These are phyloP conservation scores for Trichoderma cornu-damae DNA, from an alignment of 2,329 filamentous ascomycete species.

Conservation along the genomic window DNA sequence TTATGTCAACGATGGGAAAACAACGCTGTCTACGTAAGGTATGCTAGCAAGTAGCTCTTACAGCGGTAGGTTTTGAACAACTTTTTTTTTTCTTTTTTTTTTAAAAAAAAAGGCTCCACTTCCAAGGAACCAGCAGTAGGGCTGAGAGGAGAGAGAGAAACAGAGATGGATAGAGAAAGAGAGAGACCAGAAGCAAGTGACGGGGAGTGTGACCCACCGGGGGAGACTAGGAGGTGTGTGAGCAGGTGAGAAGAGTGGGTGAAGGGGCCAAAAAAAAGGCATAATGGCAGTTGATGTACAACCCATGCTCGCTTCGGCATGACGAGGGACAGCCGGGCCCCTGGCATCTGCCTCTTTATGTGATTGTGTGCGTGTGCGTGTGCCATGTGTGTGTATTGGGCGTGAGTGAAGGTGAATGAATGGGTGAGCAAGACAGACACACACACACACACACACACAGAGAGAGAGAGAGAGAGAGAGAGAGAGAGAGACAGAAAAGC, in stretches of 20 bases:
- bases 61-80: not conserved
- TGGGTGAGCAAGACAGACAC: too few species aligned
- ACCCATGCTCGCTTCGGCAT: slow-evolving; percentile 1
- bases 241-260: not conserved
- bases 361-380: not conserved
- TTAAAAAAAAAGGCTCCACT: slow-evolving; percentile 10
- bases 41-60: slow-evolving; percentile 11
- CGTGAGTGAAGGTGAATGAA: not conserved
- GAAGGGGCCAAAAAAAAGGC: not conserved
- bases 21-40: not conserved
- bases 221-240: slow-evolving; percentile 1
- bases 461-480: not conserved
- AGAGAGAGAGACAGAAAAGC: not conserved
- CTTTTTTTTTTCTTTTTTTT: too few species aligned
- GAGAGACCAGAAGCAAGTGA: not conserved
- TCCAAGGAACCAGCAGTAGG: slow-evolving; percentile 2
- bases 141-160: not conserved
- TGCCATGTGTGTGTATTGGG: too few species aligned
- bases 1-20: not conserved
- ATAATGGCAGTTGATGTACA: not conserved
- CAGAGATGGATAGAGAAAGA: too few species aligned
- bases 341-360: slow-evolving; percentile 4
- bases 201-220: not conserved
- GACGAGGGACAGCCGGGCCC: not conserved
- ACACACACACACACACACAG: too few species aligned